Percentiles rank a stretch among this genome's conserved stretches.
These are phyloP conservation scores for Pseudocercospora vitis DNA, from an alignment of 2,329 filamentous ascomycete genomes.

Conservation along the genomic window DNA sequence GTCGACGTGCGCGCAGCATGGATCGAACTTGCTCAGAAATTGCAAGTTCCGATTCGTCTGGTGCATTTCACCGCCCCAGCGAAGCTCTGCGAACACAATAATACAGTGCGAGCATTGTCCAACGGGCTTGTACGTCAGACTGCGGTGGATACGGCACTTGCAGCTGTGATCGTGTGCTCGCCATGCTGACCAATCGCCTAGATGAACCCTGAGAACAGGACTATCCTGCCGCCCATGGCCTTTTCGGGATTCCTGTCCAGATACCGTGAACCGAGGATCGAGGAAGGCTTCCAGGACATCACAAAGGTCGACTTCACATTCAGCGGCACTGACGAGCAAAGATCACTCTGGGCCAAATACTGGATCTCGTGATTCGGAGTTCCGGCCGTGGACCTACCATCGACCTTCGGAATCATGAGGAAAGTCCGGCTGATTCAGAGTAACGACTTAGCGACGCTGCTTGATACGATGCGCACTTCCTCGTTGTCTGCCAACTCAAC, in stretches of 20 bases:
- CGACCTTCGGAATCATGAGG: too few relatives aligned
- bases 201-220: slow-evolving; percentile 80
- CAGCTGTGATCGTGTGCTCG: slow-evolving; percentile 6
- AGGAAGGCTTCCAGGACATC: slow-evolving; percentile 85
- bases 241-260: slow-evolving; percentile 74
- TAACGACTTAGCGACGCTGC: too few relatives aligned
- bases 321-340: slow-evolving; percentile 64
- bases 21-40: slow-evolving; percentile 70
- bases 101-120: slow-evolving; percentile 72
- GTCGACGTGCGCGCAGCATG: slow-evolving; percentile 73
- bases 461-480: too few relatives aligned
- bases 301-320: slow-evolving; percentile 66
- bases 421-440: too few relatives aligned
- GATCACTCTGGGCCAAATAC: slow-evolving; percentile 70
- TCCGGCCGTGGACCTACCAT: not conserved
- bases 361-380: slow-evolving; percentile 56
- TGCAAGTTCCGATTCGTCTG: slow-evolving; percentile 75
- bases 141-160: slow-evolving; percentile 13
- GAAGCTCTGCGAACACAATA: slow-evolving; percentile 79
- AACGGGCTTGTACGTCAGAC: slow-evolving; percentile 33
- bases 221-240: slow-evolving; percentile 72
- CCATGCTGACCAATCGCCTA: slow-evolving; percentile 36
- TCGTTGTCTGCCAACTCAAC: too few relatives aligned
- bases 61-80: slow-evolving; percentile 76
- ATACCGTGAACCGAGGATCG: slow-evolving; percentile 67